Conservation (phyloP, 2,329 filamentous ascomycete species). For the Fusarium sp. region DNA sequence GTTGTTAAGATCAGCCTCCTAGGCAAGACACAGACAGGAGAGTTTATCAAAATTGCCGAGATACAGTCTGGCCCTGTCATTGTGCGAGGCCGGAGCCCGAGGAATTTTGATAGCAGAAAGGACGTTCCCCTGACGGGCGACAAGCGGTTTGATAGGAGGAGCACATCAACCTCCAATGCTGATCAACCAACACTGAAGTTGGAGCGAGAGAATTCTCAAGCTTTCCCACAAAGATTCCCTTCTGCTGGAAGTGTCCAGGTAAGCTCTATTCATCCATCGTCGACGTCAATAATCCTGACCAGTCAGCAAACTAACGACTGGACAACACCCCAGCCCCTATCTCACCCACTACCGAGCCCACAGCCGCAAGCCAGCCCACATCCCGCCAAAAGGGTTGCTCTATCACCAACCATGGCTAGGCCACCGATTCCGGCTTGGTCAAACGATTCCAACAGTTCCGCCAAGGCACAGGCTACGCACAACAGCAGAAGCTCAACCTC, state of each 20-base stretch:
- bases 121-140: constrained; percentile 76
- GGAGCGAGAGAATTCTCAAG: constrained; percentile 47
- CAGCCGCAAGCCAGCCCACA: constrained; percentile 52
- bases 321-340: constrained; percentile 52
- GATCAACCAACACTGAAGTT: constrained; percentile 47
- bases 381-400: constrained; percentile 60
- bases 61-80: constrained; percentile 93
- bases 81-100: constrained; percentile 87
- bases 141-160: constrained; percentile 57
- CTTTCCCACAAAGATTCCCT: constrained; percentile 45
- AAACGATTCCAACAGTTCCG: constrained; percentile 45
- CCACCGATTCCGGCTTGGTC: constrained; percentile 64
- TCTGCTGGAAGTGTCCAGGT: constrained; percentile 49
- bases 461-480: constrained; percentile 35
- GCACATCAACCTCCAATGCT: constrained; percentile 47
- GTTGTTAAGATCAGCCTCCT: constrained; percentile 84
- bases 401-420: constrained; percentile 60
- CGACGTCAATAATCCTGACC: constrained; percentile 20
- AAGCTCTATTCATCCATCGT: constrained; percentile 18
- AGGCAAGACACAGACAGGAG: constrained; percentile 73
- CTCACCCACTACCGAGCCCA: constrained; percentile 45
- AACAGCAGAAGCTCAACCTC: constrained; percentile 34
- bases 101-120: constrained; percentile 92
- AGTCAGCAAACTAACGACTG: constrained; percentile 55
- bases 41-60: constrained; percentile 78